These are phyloP conservation scores for Monotropa hypopitys DNA, from an alignment of 179 eudicot species.

Conservation along the genomic window DNA sequence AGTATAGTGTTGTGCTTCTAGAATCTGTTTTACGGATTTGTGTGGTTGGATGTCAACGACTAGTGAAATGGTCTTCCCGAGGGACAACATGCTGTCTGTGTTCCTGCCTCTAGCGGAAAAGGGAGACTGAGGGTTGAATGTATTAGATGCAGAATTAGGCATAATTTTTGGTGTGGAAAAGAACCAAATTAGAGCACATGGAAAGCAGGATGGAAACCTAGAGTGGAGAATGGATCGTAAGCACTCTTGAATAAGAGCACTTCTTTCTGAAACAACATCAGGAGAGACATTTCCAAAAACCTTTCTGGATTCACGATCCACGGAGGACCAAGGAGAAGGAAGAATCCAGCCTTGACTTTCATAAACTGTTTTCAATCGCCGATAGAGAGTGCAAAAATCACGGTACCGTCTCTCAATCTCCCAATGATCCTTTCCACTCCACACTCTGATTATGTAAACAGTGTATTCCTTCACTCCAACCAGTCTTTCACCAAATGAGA, in stretches of 20 bases:
- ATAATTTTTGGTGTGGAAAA: slow-evolving; percentile 46
- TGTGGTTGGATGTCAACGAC: slow-evolving; percentile 47
- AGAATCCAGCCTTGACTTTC: slow-evolving; percentile 53
- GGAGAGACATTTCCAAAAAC: slow-evolving; percentile 79
- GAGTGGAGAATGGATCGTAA: slow-evolving; percentile 48
- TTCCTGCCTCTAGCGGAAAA: slow-evolving; percentile 15
- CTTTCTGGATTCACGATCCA: slow-evolving; percentile 72
- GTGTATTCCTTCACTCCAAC: slow-evolving; percentile 95
- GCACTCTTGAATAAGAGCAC: slow-evolving; percentile 75
- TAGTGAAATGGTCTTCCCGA: slow-evolving; percentile 79
- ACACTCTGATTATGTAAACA: slow-evolving; percentile 51
- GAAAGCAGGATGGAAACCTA: slow-evolving; percentile 28
- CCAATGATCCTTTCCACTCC: slow-evolving; percentile 62
- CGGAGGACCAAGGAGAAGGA: slow-evolving; percentile 73
- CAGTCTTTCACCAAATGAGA: slow-evolving; percentile 77
- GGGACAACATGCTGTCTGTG: slow-evolving; percentile 20
- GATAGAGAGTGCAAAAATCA: slow-evolving; percentile 72
- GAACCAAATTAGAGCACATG: slow-evolving; percentile 55
- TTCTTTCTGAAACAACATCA: slow-evolving; percentile 68
- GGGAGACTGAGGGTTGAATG: slow-evolving; percentile 18
- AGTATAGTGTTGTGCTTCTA: slow-evolving; percentile 66
- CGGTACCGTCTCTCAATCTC: slow-evolving; percentile 87
- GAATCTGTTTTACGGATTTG: slow-evolving; percentile 58
- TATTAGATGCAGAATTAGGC: slow-evolving; percentile 37
- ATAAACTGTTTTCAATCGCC: slow-evolving; percentile 50